Evolutionary conservation across 176 grass and related monocot genomes (phyloP).

Genomic region (Aegilops umbellulata): DNA sequence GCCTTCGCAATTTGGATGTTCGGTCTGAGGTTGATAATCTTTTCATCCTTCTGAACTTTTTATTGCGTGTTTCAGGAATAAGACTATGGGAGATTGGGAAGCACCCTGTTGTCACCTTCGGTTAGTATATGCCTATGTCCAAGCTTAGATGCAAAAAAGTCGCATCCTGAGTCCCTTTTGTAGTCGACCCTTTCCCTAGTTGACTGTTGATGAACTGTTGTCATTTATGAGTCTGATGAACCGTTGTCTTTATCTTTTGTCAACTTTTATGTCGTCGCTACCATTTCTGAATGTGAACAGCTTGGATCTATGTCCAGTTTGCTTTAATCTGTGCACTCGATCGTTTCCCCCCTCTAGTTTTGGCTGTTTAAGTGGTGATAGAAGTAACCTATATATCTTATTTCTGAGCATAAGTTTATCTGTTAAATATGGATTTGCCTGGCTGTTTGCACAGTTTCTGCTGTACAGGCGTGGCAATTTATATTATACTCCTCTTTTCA

Average conservation of each 20-base stretch:
- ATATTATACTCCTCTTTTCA: not conserved
- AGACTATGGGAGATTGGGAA: conserved; percentile 30
- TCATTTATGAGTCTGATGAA: conserved; percentile 26
- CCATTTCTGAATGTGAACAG: not conserved
- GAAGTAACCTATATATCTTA: not conserved
- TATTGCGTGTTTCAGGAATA: conserved; percentile 40
- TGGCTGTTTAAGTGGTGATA: not conserved
- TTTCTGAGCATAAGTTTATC: not conserved
- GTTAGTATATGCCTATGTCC: conserved; percentile 32
- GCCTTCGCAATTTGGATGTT: not conserved
- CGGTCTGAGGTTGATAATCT: not conserved
- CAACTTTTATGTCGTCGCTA: not conserved
- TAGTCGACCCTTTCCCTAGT: not conserved
- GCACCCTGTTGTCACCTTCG: conserved; percentile 38
- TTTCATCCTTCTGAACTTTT: not conserved
- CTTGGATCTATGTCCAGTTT: not conserved
- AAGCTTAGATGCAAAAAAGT: conserved; percentile 44
- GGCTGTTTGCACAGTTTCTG: not conserved
- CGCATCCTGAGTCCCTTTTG: conserved; percentile 43
- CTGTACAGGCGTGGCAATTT: not conserved
- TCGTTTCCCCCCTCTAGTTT: not conserved
- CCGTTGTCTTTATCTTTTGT: not conserved
- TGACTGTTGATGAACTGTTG: not conserved
- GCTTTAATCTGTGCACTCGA: not conserved
- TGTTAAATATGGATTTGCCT: not conserved